These are phyloP conservation scores for Binderoboletus segoi DNA, from an alignment of 1,284 basidiomycete species.

Conservation along the genomic window DNA sequence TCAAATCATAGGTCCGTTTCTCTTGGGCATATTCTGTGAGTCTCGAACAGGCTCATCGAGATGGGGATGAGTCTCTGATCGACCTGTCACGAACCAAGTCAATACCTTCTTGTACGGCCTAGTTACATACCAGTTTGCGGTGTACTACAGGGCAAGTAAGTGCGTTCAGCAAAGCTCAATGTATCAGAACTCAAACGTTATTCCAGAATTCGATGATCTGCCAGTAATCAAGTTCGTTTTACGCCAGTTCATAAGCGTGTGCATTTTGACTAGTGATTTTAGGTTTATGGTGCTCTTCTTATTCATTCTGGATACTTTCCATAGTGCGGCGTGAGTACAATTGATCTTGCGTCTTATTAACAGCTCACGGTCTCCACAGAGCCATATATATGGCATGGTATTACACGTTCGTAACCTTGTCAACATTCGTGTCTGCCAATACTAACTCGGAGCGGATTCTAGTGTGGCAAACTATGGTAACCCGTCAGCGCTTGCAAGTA, in stretches of 20 bases:
- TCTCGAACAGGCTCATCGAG: background rate
- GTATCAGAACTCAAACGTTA: too few relatives aligned
- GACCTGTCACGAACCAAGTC: background rate
- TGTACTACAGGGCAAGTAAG: background rate
- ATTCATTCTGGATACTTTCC: background rate
- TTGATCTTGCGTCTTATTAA: background rate
- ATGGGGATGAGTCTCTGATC: too few relatives aligned
- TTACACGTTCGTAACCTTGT: background rate
- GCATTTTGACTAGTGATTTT: background rate
- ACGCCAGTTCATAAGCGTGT: background rate
- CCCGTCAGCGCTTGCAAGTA: background rate
- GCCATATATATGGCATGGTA: background rate
- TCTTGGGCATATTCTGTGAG: background rate
- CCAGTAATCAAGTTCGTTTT: background rate
- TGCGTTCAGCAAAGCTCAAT: background rate
- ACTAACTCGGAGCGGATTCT: background rate
- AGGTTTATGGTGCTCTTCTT: constrained; percentile 1
- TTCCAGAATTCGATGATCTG: background rate
- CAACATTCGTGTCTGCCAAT: too few relatives aligned
- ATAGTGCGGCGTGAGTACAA: background rate
- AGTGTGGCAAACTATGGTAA: background rate
- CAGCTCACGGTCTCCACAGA: background rate
- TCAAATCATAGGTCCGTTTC: background rate
- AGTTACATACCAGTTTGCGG: background rate
- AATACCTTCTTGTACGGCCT: constrained; percentile 1